Evolutionary conservation across 306 rosid genomes (phyloP).

Genomic region (Cucumis sativus): DNA sequence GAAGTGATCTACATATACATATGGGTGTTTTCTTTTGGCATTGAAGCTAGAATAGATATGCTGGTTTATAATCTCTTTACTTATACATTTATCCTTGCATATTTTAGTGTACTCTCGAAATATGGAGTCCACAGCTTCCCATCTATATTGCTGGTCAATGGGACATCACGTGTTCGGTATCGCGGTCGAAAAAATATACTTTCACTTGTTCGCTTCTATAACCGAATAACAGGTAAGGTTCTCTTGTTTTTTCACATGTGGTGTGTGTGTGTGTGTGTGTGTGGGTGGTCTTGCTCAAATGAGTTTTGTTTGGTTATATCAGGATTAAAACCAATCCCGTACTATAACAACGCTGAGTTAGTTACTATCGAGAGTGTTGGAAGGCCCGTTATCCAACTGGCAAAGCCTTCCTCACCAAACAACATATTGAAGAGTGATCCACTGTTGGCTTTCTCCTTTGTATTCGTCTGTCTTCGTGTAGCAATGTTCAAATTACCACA

Average conservation of each 20-base stretch:
- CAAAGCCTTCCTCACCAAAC: conserved; percentile 18
- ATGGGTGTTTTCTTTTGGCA: background rate
- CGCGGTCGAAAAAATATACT: conserved; percentile 33
- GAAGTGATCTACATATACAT: background rate
- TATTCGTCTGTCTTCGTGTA: conserved; percentile 48
- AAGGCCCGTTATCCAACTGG: conserved; percentile 16
- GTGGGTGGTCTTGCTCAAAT: background rate
- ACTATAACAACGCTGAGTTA: conserved; percentile 14
- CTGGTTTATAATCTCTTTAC: conserved; percentile 1
- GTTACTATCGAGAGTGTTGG: conserved; percentile 13
- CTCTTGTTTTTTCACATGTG: background rate
- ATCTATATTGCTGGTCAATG: conserved; percentile 50
- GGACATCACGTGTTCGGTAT: conserved; percentile 45
- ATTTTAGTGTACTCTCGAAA: conserved; percentile 52
- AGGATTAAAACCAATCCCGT: conserved; percentile 41
- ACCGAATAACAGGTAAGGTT: conserved; percentile 47
- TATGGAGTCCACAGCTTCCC: conserved; percentile 70
- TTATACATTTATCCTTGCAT: background rate
- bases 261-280: background rate
- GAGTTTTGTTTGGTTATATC: conserved; percentile 4
- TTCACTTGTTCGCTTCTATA: conserved; percentile 43
- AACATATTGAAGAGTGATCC: conserved; percentile 40
- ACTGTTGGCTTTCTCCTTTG: conserved; percentile 31
- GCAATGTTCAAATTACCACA: conserved; percentile 27
- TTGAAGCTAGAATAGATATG: background rate